Evolutionary conservation across 2,329 filamentous ascomycete genomes (phyloP).

Genomic region (Xylariaceae sp.): DNA sequence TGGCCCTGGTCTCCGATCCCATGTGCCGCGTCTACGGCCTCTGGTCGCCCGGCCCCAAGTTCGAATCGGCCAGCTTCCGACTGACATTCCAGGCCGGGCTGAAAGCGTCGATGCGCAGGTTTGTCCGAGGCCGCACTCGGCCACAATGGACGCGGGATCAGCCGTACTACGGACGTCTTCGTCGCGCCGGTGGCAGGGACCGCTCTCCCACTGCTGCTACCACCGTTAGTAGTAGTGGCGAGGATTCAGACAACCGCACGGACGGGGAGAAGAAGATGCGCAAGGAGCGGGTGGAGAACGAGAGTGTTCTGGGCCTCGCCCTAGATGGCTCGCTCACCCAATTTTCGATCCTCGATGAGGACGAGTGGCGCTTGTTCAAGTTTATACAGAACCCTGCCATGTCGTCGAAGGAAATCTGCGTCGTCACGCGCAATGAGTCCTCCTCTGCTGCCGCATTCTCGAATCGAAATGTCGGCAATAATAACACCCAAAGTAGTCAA

Average conservation of each 20-base stretch:
- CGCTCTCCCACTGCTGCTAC: too few relatives aligned
- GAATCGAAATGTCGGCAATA: too few relatives aligned
- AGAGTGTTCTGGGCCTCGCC: conserved; percentile 58
- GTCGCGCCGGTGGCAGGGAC: not conserved
- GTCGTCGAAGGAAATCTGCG: conserved; percentile 40
- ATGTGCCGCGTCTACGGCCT: conserved; percentile 43
- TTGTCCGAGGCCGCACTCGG: conserved; percentile 49
- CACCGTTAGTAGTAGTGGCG: too few relatives aligned
- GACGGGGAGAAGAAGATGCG: too few relatives aligned
- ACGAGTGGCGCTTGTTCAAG: conserved; percentile 63
- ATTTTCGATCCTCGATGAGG: conserved; percentile 58
- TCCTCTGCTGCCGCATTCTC: too few relatives aligned
- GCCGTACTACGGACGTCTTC: conserved; percentile 39
- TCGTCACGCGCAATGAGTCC: not conserved
- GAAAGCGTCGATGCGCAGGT: conserved; percentile 50
- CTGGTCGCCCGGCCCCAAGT: conserved; percentile 43
- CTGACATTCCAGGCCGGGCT: conserved; percentile 52
- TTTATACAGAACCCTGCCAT: conserved; percentile 67
- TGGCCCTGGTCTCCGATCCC: conserved; percentile 46
- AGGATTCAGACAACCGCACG: too few relatives aligned
- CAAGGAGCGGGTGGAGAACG: conserved; percentile 38
- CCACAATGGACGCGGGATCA: conserved; percentile 41
- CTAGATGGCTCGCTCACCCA: conserved; percentile 66
- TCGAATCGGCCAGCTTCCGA: conserved; percentile 33
- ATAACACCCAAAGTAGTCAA: too few relatives aligned